Evolutionary conservation across 768 basidiomycete genomes (phyloP).

Genomic region (Boletus rufocinnamomeus): DNA sequence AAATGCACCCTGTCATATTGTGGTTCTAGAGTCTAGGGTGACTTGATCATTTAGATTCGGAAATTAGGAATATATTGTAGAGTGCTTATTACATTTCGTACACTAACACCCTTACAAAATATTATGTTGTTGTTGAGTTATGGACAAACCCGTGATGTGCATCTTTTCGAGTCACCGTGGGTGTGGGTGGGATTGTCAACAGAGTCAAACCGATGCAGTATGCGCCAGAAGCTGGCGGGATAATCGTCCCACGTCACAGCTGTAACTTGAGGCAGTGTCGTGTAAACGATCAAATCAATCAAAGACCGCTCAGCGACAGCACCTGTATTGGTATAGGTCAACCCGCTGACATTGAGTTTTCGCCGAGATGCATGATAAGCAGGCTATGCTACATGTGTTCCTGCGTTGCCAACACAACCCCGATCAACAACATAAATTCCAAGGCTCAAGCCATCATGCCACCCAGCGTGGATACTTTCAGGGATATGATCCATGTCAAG

Average conservation of each 20-base stretch:
- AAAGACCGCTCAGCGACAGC: neutral
- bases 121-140: no score
- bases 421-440: slow-evolving; percentile 33
- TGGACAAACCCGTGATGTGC: no score
- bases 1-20: no score
- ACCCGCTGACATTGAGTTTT: neutral
- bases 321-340: neutral
- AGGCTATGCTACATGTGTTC: slow-evolving; percentile 4
- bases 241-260: neutral
- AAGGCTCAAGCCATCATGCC: slow-evolving; percentile 33
- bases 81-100: no score
- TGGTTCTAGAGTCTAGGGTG: no score
- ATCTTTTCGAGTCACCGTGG: no score
- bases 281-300: neutral
- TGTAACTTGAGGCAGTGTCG: neutral
- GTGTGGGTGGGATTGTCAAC: neutral
- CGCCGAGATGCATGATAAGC: neutral
- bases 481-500: slow-evolving; percentile 41
- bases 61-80: no score
- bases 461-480: slow-evolving; percentile 33
- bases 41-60: no score
- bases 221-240: neutral
- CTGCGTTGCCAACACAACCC: slow-evolving; percentile 6
- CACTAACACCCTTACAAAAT: no score
- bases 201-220: neutral